phyloP scores from a whole-genome alignment of 495 filamentous ascomycete genomes.

The Talaromyces liani region DNA sequence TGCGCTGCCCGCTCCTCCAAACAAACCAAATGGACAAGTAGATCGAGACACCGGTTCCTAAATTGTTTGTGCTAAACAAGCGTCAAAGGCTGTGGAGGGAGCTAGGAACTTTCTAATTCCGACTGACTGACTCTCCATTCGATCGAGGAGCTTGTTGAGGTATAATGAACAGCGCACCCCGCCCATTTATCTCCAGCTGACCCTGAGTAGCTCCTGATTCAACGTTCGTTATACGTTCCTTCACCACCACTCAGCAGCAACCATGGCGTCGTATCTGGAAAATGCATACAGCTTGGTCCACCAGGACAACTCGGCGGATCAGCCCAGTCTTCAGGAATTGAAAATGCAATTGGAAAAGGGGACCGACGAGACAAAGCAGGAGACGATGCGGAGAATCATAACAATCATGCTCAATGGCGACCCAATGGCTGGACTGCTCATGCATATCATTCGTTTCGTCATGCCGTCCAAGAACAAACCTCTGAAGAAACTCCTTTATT shows the following conservation, averaged over 20 bases:
- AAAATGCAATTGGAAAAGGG: slow-evolving; percentile 95
- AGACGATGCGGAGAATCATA: slow-evolving; percentile 96
- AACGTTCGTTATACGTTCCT: neutral
- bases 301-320: slow-evolving; percentile 88
- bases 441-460: slow-evolving; percentile 99
- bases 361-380: slow-evolving; percentile 91
- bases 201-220: slow-evolving; percentile 6
- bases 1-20: slow-evolving; percentile 16
- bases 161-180: slow-evolving; percentile 9
- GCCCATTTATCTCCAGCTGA: slow-evolving; percentile 2
- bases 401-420: slow-evolving; percentile 98
- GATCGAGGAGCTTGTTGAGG: slow-evolving; percentile 23
- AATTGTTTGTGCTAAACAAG: neutral
- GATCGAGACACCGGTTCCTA: slow-evolving; percentile 16
- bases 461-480: slow-evolving; percentile 96
- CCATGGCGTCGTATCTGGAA: slow-evolving; percentile 92
- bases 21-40: slow-evolving; percentile 36
- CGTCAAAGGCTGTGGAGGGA: slow-evolving; percentile 14
- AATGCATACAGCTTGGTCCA: slow-evolving; percentile 91
- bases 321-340: slow-evolving; percentile 83
- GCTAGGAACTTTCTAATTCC: slow-evolving; percentile 27
- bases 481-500: slow-evolving; percentile 97
- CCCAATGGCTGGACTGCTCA: slow-evolving; percentile 87
- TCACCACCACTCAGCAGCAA: slow-evolving; percentile 29
- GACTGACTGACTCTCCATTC: slow-evolving; percentile 11